These are phyloP conservation scores for Pseudopithomyces maydicus DNA, from an alignment of 2,329 filamentous ascomycete species.

Conservation along the genomic window DNA sequence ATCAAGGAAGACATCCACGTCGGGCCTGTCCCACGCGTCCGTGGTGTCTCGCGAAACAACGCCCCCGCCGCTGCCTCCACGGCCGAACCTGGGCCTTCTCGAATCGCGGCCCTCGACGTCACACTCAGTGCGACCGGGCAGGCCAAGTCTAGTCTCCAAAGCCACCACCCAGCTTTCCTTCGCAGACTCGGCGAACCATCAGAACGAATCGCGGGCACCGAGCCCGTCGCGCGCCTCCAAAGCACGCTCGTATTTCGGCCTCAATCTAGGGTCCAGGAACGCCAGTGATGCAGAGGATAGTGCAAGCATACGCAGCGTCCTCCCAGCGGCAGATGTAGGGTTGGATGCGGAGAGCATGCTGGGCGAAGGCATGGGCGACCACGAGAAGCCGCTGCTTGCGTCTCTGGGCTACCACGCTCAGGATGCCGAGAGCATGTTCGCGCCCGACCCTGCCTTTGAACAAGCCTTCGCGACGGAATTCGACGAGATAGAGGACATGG, in stretches of 20 bases:
- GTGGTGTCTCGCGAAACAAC: conserved; percentile 49
- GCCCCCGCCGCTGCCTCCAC: conserved; percentile 63
- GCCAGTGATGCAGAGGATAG: conserved; percentile 66
- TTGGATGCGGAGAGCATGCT: conserved; percentile 84
- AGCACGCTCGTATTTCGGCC: conserved; percentile 44
- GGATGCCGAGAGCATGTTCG: conserved; percentile 61
- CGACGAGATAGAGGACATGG: conserved; percentile 69
- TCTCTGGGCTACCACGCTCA: conserved; percentile 61
- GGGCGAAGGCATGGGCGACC: conserved; percentile 68
- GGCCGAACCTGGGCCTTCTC: conserved; percentile 46
- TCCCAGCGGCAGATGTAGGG: conserved; percentile 65
- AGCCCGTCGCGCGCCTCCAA: conserved; percentile 39
- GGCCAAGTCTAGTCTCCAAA: conserved; percentile 59
- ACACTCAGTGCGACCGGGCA: conserved; percentile 48
- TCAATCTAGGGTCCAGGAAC: conserved; percentile 50
- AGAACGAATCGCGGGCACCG: conserved; percentile 53
- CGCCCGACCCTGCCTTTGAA: conserved; percentile 56
- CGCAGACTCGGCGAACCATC: conserved; percentile 76
- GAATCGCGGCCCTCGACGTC: conserved; percentile 45
- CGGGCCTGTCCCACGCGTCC: conserved; percentile 20
- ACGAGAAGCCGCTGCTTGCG: conserved; percentile 71
- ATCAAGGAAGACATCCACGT: conserved; percentile 32
- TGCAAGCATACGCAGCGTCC: conserved; percentile 69
- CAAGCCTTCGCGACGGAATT: conserved; percentile 78
- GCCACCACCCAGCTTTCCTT: conserved; percentile 86